Evolutionary conservation across 768 basidiomycete genomes (phyloP), one percentile per base, ranked within the genome.

Genomic region (Macrolepiota albuminosa): DNA sequence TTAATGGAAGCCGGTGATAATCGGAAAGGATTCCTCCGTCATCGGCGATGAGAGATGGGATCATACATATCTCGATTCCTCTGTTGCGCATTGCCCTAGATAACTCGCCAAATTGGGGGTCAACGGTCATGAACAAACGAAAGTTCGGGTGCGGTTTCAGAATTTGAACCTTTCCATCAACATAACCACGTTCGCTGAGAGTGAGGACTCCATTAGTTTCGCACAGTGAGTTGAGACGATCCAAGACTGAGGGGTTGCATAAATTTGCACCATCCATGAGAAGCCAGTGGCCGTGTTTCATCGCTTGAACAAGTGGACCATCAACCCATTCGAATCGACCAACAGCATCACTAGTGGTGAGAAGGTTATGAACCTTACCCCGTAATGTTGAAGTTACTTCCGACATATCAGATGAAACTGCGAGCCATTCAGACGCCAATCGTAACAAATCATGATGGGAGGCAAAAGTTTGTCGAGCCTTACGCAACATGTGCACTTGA

Each of bases 81-180:
- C 97, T 86, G 73, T 99, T 99, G 29, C 97, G 89, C 97, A 99
- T 99, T 2, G 97, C 97, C 40, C 97, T 82, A 1, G 97, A 98
- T 11, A 98, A 77, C 73, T 99, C 97, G 48, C 97, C 97, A 62
- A 88, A 82, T 62, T 88, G 87, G 33, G 93, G 91, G 69, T 99
- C 93, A 54, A 95, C 86, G 2, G 87, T 84, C 94, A 99, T 96
- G 74, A 98, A 89, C 6, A 99, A 77, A 31, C 95, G 84, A 75
- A 99, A 99, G 64, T 88, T 79, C 2, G 89, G 85, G 69, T 98
- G 95, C 2, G 97, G 95, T 45, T 73, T 77, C 62, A 98, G 74
- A 54, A 86, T 71, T 65, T 93, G 85, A 2, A 94, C 84, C 24
- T 78, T 73, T 29, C 92, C 94, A 60, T 89, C 75, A 54, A 94